Percentiles rank a stretch among this genome's conserved stretches.
phyloP scores from a whole-genome alignment of 768 basidiomycete species.

The Boletus vermiculosoides region DNA sequence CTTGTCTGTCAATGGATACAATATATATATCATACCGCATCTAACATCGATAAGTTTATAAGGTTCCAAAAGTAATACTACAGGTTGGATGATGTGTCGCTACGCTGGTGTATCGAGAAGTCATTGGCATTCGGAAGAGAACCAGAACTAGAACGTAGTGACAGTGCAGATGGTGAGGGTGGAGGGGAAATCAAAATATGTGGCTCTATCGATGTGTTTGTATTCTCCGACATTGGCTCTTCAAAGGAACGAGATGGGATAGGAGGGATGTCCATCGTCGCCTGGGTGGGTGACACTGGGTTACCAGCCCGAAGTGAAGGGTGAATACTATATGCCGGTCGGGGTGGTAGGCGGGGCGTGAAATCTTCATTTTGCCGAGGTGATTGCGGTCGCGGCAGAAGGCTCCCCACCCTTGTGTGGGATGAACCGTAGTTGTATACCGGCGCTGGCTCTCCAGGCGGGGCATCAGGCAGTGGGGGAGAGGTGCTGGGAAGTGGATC shows the following conservation, averaged over 20 bases:
- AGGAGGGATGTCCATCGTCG: slow-evolving; percentile 34
- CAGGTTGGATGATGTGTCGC: slow-evolving; percentile 12
- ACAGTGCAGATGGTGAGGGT: slow-evolving; percentile 19
- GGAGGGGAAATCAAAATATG: slow-evolving; percentile 14
- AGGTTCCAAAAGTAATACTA: slow-evolving; percentile 6
- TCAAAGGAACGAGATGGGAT: slow-evolving; percentile 30
- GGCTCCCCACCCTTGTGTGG: slow-evolving; percentile 60
- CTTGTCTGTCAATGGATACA: slow-evolving; percentile 1
- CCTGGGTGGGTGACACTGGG: slow-evolving; percentile 48
- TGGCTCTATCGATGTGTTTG: slow-evolving; percentile 5
- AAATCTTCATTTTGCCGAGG: slow-evolving; percentile 57
- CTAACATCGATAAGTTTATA: slow-evolving; percentile 7
- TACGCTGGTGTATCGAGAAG: slow-evolving; percentile 7
- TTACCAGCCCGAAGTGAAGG: slow-evolving; percentile 60
- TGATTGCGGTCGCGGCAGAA: slow-evolving; percentile 32
- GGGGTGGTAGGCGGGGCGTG: slow-evolving; percentile 63
- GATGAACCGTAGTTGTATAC: slow-evolving; percentile 66
- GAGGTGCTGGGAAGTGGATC: slow-evolving; percentile 54
- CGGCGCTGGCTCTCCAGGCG: slow-evolving; percentile 59
- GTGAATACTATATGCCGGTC: slow-evolving; percentile 74
- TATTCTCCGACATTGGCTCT: slow-evolving; percentile 11
- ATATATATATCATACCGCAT: not conserved
- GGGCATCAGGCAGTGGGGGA: slow-evolving; percentile 73
- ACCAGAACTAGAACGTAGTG: slow-evolving; percentile 12
- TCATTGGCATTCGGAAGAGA: slow-evolving; percentile 15